phyloP scores from a whole-genome alignment of 2,329 filamentous ascomycete genomes.

The Diaporthe amygdali region DNA sequence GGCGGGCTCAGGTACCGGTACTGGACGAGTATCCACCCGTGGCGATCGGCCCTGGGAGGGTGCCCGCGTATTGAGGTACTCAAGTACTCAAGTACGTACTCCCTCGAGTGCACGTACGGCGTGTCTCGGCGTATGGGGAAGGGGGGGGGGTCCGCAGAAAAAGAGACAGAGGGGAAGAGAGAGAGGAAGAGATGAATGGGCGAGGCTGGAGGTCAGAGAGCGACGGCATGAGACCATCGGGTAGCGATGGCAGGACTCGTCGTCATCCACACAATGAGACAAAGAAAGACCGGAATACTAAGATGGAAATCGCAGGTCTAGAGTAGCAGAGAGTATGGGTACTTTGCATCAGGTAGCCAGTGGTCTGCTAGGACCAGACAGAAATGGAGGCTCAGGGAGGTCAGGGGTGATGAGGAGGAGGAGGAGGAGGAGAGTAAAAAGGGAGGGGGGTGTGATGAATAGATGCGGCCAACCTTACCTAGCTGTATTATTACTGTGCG shows the following conservation, averaged over 20 bases:
- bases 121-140: slow-evolving; percentile 13
- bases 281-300: not conserved
- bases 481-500: not conserved
- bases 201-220: slow-evolving; percentile 7
- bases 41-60: slow-evolving; percentile 21
- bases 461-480: slow-evolving; percentile 8
- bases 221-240: slow-evolving; percentile 5
- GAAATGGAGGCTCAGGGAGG: not conserved
- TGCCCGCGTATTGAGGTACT: slow-evolving; percentile 16
- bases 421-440: not conserved
- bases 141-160: slow-evolving; percentile 24
- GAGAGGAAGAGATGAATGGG: not conserved
- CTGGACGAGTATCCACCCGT: slow-evolving; percentile 13
- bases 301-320: not conserved
- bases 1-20: slow-evolving; percentile 23
- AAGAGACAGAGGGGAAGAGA: not conserved
- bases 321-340: not conserved
- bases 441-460: not conserved
- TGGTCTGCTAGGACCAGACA: not conserved
- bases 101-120: slow-evolving; percentile 2
- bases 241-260: not conserved
- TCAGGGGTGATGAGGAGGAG: not conserved
- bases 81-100: not conserved
- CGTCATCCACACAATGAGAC: not conserved
- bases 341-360: not conserved